Base-by-base conservation (phyloP, 1,284 basidiomycete species). In the Trametes polyzona region DNA sequence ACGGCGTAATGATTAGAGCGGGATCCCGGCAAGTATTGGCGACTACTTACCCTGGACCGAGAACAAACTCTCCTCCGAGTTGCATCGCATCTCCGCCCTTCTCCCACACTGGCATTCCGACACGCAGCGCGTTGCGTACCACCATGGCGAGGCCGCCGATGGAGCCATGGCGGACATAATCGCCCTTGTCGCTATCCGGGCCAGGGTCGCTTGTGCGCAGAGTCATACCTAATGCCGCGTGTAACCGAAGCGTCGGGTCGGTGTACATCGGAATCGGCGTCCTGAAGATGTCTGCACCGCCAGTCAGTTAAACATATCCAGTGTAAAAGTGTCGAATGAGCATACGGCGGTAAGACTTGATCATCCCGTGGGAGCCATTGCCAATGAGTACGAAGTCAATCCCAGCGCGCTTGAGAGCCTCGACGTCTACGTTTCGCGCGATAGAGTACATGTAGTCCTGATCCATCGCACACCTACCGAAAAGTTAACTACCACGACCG, bases 11-110 rank as follows among this genome's bases (percentile, higher is more conserved):
- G 10, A 43, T 48, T 19, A 27, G 40, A 10, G 19, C 17, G 10
- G 26, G 17, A 12, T 65, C 36, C 39, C 55, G 58, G 59, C 55
- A n/a, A 57, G 4, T 61, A 43, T 49, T 27, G 21, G 49, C 49
- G 30, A 50, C 29, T 23, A 69, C 82, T 67, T 56, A 88, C 86
- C 85, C 86, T 43, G 90, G 90, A 23, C 90, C 90, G 50, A 96
- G 81, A 24, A 96, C 82, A 68, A 96, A 95, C 74, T 96, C 94
- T 23, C 94, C 94, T 16, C 94, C 94, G 27, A 96, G 80, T 71
- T 95, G 90, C 47, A 78, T 73, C 42, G 84, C 75, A 67, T 93
- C 88, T 0, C 93, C 93, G 1, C 89, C 90, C 53, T 84, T 85
- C 71, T 88, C 87, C 83, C 86, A 88, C 10, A 95, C 76, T 0